Percentiles rank a stretch among this genome's conserved stretches.
Evolutionary conservation across 306 rosid species (phyloP).

Genomic region (Styphnolobium japonicum): DNA sequence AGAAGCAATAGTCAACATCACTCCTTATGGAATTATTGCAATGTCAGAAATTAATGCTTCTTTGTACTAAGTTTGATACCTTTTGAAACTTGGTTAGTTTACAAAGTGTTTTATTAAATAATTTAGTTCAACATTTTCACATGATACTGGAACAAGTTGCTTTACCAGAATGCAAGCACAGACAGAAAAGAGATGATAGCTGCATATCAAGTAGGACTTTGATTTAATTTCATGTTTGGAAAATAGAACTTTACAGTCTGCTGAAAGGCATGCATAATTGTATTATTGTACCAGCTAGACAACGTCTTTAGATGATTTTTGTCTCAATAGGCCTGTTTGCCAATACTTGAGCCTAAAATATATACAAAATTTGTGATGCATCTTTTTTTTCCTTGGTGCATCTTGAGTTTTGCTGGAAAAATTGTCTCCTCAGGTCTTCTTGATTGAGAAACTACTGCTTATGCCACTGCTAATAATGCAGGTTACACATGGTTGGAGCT

Average conservation of each 20-base stretch:
- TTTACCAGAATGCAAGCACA: neutral
- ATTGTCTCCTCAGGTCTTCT: neutral
- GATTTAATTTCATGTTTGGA: neutral
- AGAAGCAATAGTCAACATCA: neutral
- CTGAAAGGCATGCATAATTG: neutral
- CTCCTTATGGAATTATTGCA: neutral
- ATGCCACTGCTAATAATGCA: constrained; percentile 38
- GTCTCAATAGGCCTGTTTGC: neutral
- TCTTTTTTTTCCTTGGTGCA: neutral
- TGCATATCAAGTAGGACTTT: neutral
- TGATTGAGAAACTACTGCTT: constrained; percentile 9
- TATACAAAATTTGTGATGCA: neutral
- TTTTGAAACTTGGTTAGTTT: constrained; percentile 3
- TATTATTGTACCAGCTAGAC: neutral
- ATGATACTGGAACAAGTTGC: neutral
- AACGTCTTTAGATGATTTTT: neutral
- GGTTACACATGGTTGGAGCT: constrained; percentile 93
- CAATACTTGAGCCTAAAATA: neutral
- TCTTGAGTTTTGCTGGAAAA: constrained; percentile 12
- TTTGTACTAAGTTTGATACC: neutral
- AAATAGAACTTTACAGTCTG: neutral
- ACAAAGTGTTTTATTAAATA: constrained; percentile 5
- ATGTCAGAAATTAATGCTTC: constrained; percentile 15
- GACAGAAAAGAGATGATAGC: neutral
- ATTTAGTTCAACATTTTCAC: constrained; percentile 9